These are phyloP conservation scores for Colletotrichum sp. DNA, from an alignment of 2,329 filamentous ascomycete genomes.

Conservation along the genomic window DNA sequence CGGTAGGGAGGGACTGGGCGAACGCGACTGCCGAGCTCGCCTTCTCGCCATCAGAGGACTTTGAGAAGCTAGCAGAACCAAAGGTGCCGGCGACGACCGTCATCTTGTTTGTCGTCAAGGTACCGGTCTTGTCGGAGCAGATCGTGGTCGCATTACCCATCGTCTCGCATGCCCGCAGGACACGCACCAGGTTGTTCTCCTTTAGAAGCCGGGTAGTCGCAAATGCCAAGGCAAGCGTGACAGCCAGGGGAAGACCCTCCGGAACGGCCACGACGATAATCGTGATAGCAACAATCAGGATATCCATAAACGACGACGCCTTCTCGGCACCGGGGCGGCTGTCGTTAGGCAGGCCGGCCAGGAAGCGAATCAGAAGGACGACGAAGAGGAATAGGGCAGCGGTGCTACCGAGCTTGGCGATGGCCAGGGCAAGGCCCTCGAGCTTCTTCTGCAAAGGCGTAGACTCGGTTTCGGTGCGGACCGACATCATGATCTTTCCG, in stretches of 20 bases:
- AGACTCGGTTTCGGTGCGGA: conserved; percentile 53
- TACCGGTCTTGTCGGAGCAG: conserved; percentile 78
- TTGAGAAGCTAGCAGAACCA: conserved; percentile 47
- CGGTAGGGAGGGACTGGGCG: conserved; percentile 21
- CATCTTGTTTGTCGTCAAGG: conserved; percentile 72
- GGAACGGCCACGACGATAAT: conserved; percentile 71
- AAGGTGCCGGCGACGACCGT: conserved; percentile 74
- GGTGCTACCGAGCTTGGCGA: conserved; percentile 58
- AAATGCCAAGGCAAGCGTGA: conserved; percentile 71
- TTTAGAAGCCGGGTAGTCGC: conserved; percentile 72
- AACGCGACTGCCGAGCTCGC: conserved; percentile 24
- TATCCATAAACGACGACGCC: conserved; percentile 60
- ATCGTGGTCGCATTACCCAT: conserved; percentile 77
- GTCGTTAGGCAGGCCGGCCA: conserved; percentile 63
- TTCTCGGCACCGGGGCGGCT: conserved; percentile 57
- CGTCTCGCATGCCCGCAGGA: conserved; percentile 71
- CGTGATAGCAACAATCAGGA: conserved; percentile 69
- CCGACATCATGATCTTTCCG: conserved; percentile 60
- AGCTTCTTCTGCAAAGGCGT: conserved; percentile 62
- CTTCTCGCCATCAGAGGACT: conserved; percentile 28
- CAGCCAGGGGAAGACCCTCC: conserved; percentile 69
- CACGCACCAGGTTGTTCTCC: conserved; percentile 72
- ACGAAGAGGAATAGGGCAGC: conserved; percentile 77
- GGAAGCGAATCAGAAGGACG: conserved; percentile 79
- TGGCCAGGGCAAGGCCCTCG: conserved; percentile 44